Evolutionary conservation across 768 basidiomycete species (phyloP), one percentile per base, ranked within the genome.

Genomic region (Cystofilobasidium macerans): DNA sequence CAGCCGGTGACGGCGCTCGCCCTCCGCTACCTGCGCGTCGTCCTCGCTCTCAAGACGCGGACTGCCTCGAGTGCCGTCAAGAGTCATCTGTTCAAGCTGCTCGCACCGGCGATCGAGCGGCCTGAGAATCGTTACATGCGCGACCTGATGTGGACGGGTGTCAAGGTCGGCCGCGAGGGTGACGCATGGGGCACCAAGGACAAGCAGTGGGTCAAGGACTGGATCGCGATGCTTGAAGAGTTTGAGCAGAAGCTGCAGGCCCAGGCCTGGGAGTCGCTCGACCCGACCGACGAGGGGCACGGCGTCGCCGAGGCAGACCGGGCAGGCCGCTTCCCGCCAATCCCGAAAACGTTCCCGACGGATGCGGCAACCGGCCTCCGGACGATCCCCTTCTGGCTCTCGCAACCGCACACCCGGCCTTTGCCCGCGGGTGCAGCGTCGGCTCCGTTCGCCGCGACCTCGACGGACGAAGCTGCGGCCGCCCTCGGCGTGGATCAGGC

Each of bases 31-130:
- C 81, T 98, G 64, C 80, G 81, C 53, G 88, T 95, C 69, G 90
- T 92, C 11, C 77, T 78, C 33, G 75, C 78, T 0, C 82, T 87
- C 33, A 82, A 83, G 74, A 92, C 90, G 16, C 78, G 80, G 9
- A 92, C 92, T 20, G 72, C 81, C 3, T 72, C 81, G 20, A 85
- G 87, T 70, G 89, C 87, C 0, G 82, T 97, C 70, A 94, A 94
- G 72, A 86, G 89, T 0, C 94, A 99, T 73, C 74, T 99, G 38
- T 99, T 95, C 82, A 89, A 95, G 76, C 75, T 99, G 38, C 82
- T 95, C 43, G 40, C 42, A 5, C 32, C 30, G 20, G 54, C 56
- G 1, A 22, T 63, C 33, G 62, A 63, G 62, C 35, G 51, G 26
- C 36, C 38, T 13, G 62, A 54, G 26, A 63, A 54, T 28, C 30